Conservation (phyloP, 345 rosid genomes). For the Euphorbia lathyris region DNA sequence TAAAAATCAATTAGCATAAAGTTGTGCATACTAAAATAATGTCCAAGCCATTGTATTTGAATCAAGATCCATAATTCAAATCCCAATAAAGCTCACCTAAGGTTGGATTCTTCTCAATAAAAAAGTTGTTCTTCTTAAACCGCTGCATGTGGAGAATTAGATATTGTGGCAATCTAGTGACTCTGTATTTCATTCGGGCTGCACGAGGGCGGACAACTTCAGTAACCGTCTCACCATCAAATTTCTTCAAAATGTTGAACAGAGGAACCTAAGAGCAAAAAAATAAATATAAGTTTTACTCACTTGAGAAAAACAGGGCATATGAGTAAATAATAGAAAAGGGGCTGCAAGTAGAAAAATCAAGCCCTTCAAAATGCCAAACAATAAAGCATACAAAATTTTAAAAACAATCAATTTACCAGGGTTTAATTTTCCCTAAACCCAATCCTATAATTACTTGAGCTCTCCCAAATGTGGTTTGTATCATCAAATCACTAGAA, state of each 20-base stretch:
- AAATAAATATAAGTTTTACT: background rate
- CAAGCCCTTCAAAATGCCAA: background rate
- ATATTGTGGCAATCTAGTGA: slow-evolving; percentile 74
- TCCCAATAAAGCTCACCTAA: slow-evolving; percentile 47
- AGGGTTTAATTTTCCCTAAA: background rate
- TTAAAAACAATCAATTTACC: slow-evolving; percentile 1
- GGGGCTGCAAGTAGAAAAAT: background rate
- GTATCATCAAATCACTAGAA: background rate
- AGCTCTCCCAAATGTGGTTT: too few relatives aligned
- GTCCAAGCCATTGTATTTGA: background rate
- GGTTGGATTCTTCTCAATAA: slow-evolving; percentile 94
- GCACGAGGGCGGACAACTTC: slow-evolving; percentile 83
- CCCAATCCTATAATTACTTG: background rate
- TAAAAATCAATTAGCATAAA: slow-evolving; percentile 1
- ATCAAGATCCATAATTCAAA: background rate
- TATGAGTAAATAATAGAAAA: background rate
- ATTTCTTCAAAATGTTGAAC: slow-evolving; percentile 85
- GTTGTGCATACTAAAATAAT: background rate
- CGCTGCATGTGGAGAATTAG: slow-evolving; percentile 91
- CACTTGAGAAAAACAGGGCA: background rate
- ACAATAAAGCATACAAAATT: background rate
- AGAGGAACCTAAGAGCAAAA: slow-evolving; percentile 64
- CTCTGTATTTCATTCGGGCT: slow-evolving; percentile 83
- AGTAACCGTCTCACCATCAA: slow-evolving; percentile 86
- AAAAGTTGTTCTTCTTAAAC: slow-evolving; percentile 86